A percentile compares a stretch with the other conserved stretches of the same genome.
phyloP scores from a whole-genome alignment of 805 yeast species.

The Cyberlindnera lachancei region DNA sequence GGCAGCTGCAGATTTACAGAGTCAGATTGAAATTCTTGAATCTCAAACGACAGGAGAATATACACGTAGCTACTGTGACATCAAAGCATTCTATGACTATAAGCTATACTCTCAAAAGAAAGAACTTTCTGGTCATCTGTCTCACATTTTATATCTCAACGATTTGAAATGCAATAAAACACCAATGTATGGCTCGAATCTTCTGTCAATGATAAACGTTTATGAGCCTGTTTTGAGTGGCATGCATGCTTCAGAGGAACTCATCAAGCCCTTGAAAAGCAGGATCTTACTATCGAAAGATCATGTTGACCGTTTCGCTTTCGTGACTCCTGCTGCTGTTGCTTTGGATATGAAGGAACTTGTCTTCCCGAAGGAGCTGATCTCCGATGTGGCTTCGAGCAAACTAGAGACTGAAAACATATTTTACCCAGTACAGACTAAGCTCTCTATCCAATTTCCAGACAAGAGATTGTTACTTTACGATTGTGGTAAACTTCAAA shows the following conservation, averaged over 20 bases:
- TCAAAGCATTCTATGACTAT: constrained; percentile 53
- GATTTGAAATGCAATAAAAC: constrained; percentile 50
- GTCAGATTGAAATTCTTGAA: constrained; percentile 37
- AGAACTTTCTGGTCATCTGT: constrained; percentile 42
- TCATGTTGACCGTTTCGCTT: constrained; percentile 67
- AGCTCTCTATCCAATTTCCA: constrained; percentile 89
- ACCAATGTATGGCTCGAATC: constrained; percentile 65
- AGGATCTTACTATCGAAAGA: constrained; percentile 36
- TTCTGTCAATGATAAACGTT: constrained; percentile 36
- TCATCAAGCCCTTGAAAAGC: constrained; percentile 35
- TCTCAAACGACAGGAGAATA: constrained; percentile 23
- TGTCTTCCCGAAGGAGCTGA: constrained; percentile 33
- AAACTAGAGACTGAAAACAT: constrained; percentile 33
- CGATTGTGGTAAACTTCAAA: constrained; percentile 95
- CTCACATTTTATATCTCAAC: constrained; percentile 58
- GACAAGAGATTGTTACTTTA: constrained; percentile 87
- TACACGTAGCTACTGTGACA: constrained; percentile 27
- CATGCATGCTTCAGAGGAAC: constrained; percentile 17
- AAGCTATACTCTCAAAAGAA: constrained; percentile 44
- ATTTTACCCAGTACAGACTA: constrained; percentile 78
- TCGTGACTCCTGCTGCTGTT: constrained; percentile 82
- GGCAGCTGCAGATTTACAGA: constrained; percentile 38
- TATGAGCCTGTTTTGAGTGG: constrained; percentile 22
- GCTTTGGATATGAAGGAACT: constrained; percentile 60
- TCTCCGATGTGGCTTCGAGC: constrained; percentile 24